Evolutionary conservation across 2,329 filamentous ascomycete genomes (phyloP), one percentile per base, ranked within the genome.

Genomic region (Mariannaea sp.): DNA sequence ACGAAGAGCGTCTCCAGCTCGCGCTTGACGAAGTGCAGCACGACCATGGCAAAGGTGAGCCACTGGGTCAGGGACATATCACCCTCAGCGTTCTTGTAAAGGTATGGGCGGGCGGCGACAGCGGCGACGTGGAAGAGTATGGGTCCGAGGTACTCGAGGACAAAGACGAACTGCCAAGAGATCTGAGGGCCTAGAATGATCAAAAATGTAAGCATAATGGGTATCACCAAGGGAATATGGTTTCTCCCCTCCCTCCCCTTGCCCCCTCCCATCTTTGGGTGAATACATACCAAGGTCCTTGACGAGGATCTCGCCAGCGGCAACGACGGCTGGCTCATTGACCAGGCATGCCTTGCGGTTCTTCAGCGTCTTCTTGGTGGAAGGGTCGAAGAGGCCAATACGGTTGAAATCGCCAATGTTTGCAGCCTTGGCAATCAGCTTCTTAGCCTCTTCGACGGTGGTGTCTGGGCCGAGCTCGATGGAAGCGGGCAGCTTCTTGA

Each of bases 1-100:
- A 99, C 83, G 71, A 94, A 96, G 57, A 96, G 70, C 1, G 94
- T 97, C 78, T 99, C 94, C 61, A 90, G 81, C 78, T 99, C 94
- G 69, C 94, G 92, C 82, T 99, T 99, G 70, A 90, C 62, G 74
- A 97, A 99, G 79, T 99, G 94, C 10, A 88, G 73, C 51, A 86
- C 77, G 66, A 96, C 84, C 71, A 96, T 83, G 56, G 77, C 75
- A 70, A 92, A 88, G 44, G 87, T 82, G 45, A 96, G 79, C 65
- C 81, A 83, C 74, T 99, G 94, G 2, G 83, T 79, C 78, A 76
- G 70, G 69, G 82, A 76, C 80, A 94, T 67, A 69, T 77, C 67
- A 66, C 72, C 70, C 65, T 76, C 68, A 60, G 69, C 69, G 60
- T 69, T 69, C 55, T 75, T 73, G 69, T 81, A 76, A 56, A 78